Evolutionary conservation across 371 early-diverging fungal species (phyloP), one percentile per base, ranked within the genome.

Genomic region (Mucor velutinosus): DNA sequence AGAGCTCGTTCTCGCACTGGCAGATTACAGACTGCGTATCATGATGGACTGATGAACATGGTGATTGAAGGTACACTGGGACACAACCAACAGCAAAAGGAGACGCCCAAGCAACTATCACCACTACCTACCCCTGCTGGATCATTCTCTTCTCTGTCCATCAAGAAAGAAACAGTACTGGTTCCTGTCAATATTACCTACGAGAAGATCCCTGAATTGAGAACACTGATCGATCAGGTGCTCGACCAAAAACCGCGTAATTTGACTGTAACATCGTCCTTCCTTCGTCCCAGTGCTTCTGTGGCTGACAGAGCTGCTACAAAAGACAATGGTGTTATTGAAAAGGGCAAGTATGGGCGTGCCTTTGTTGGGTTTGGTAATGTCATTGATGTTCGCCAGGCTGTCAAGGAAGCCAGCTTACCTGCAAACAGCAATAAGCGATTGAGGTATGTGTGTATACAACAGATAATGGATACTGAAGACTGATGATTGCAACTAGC

Each of bases 191-290:
- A 84, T 30, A 80, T 84, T 37, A 84, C 76, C 2, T 81, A 81
- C 57, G 84, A 84, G 59, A 79, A 79, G 53, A 76, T 84, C 14
- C 84, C 84, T 0, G 84, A 81, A 56, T 67, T 84, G n/a, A 71
- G 76, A 23, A 68, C 71, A 4, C 49, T 84, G 32, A 76, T 81
- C 10, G 80, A 84, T 59, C 81, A 84, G 60, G 80, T 84, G 4
- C 71, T 84, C 15, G 84, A 81, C 65, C 84, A 84, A 60, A 77
- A 79, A 33, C 76, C 77, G 23, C 77, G 66, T 19, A 64, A 61
- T 47, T 30, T 71, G 5, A 57, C 62, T 4, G 64, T 64, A 12
- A 49, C 73, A 17, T 69, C 71, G 4, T 62, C 74, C 8, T 77
- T 80, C 57, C 63, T 79, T n/a, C 69, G 80, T 19, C 80, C 80